Evolutionary conservation across 73 alveolate genomes (phyloP), one percentile per base, ranked within the genome.

Genomic region (Symbiodinium pilosum): DNA sequence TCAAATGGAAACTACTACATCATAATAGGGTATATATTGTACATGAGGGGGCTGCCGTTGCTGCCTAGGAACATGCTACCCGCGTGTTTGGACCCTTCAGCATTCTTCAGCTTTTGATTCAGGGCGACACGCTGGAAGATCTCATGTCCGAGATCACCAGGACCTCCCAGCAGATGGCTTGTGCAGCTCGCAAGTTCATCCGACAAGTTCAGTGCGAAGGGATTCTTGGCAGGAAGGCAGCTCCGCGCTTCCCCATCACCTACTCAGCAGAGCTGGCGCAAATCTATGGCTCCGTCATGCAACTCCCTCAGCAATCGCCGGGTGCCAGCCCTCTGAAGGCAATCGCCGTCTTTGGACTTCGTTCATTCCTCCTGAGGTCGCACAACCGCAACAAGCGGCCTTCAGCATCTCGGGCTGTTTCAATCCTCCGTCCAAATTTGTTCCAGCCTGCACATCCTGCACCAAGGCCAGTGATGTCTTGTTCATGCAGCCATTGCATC

Each of bases 301-400:
- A 54, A 18, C 64, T 4, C 24, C 14, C 41, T 47, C 42, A 20
- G 92, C 18, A 43, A 0, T 12, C 8, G 1, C 7, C 71, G 28
- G 69, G 86, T 36, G 42, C 47, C 47, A 32, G 42, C 38, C 38
- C 6, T 7, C 83, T 16, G n/a, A 64, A 5, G 38, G 1, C 47
- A 26, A 38, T 8, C 26, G 86, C 47, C 42, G 42, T 7, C 84
- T 69, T 2, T 6, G 32, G 12, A 28, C 24, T 20, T 69, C 39
- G 30, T 0, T 36, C 2, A 18, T 30, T 1, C 32, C 41, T n/a
- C 20, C 47, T 32, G 47, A 88, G 95, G 95, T 88, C 87, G 34
- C 95, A 88, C 47, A 88, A 88, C 36, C 95, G 95, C 38, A 88
- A 88, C 95, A 88, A 88, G 86, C 40, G 95, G 86, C 95, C 95